Base-by-base conservation (phyloP, 2,329 filamentous ascomycete species). In the Fusarium sterilihyphosum region DNA sequence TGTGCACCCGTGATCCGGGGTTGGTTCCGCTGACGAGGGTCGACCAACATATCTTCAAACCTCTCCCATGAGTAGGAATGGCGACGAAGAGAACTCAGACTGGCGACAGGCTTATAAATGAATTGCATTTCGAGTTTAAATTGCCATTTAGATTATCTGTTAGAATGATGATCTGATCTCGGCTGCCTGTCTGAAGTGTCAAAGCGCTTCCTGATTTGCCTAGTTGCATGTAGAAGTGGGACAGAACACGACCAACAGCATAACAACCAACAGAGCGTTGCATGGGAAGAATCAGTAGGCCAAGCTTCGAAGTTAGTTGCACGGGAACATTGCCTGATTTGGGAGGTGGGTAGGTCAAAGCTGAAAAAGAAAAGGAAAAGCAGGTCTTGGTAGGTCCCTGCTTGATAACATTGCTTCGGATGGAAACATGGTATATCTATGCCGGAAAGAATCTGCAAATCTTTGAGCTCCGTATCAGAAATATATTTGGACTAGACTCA, bases 211-310 rank as follows among this genome's bases (percentile, higher is more conserved):
- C 57, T 44, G 1, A 62, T 65, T 52, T 62, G 62, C 16, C 11
- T 65, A 52, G 57, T 22, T 65, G 62, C 62, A 65, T 65, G n/a
- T 16, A 26, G 13, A 62, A 52, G 62, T 62, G 62, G 57, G 56
- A 62, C 62, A n/a, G 17, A 29, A n/a, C 44, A 65, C 22, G 16
- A 38, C 62, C 61, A 65, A 65, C 61, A 50, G 29, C 61, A 65
- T 24, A 22, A 65, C 31, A 61, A 65, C 61, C 61, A 65, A 65
- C 61, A 62, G 22, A 52, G 24, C 22, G 62, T 65, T 52, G 12
- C 57, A 62, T 62, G 2, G 18, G 6, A 2, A n/a, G 17, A 14
- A 31, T 31, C 31, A 50, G 12, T 9, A 24, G 29, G 1, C 31
- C 44, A 10, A 18, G 0, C 8, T 61, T 5, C 3, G 2, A 40